Evolutionary conservation across 495 filamentous ascomycete genomes (phyloP), one percentile per base, ranked within the genome.

Genomic region (Podospora conica): DNA sequence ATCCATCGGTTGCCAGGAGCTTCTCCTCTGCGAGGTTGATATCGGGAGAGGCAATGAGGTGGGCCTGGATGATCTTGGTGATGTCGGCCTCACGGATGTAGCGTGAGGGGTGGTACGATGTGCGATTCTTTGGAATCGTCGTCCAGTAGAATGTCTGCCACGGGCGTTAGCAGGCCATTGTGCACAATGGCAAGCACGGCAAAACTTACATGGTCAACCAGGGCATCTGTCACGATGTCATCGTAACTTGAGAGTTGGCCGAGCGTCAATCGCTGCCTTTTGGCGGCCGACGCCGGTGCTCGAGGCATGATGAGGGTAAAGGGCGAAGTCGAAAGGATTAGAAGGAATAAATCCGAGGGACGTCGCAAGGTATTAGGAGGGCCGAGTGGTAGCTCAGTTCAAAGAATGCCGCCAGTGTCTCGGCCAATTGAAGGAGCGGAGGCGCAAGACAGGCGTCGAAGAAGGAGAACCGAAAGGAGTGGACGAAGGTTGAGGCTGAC

Each of bases 201-300:
- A 10, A 23, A 22, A 82, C 91, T 75, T 83, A 97, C 95, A 77
- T 91, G 91, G 78, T 99, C 95, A 54, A 99, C 87, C 33, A 99
- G 88, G 65, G 90, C 89, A 87, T 99, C 96, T 0, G 95, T 98
- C 68, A 96, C 84, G 69, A 99, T 87, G 75, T 99, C 95, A 79
- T 99, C 95, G 80, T 97, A 97, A 64, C 89, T 89, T 27, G 91
- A 88, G 65, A 99, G 81, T 79, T 97, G 93, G 53, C 86, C 86
- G 64, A 97, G 81, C 12, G 92, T 96, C 68, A 98, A 80, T 70
- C 86, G 88, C 66, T 90, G 86, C 77, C 84, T 89, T 73, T 87
- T 85, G 15, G 64, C n/a, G 18, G 62, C 54, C 21, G 56, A 20
- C 7, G 54, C 63, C 12, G 65, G 9, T 24, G 68, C 15, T 24